Percentiles rank a stretch among this genome's conserved stretches.
These are phyloP conservation scores for Solanum arcanum DNA, from an alignment of 257 asterid genomes.

Conservation along the genomic window DNA sequence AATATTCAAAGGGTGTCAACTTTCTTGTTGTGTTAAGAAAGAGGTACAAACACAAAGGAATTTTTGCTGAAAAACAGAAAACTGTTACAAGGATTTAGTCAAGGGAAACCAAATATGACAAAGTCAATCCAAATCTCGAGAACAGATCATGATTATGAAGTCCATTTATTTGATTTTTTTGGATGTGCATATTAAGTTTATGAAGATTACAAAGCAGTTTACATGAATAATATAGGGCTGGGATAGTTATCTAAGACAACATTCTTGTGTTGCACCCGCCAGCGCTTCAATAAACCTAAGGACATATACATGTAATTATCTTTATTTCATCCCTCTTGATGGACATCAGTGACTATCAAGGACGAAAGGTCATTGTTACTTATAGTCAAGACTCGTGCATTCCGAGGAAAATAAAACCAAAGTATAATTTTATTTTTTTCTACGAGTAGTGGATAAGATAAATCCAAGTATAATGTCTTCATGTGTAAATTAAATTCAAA, in stretches of 20 bases:
- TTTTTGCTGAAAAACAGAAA: slow-evolving; percentile 15
- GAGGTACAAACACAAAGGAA: slow-evolving; percentile 12
- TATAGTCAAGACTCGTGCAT: neutral
- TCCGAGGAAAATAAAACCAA: neutral
- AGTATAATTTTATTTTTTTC: neutral
- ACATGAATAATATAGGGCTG: neutral
- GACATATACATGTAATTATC: neutral
- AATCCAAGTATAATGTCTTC: too few species aligned
- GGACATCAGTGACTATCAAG: neutral
- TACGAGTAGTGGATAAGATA: too few species aligned
- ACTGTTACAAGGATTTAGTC: neutral
- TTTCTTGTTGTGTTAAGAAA: slow-evolving; percentile 3
- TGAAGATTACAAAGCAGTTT: neutral
- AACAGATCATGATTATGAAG: neutral
- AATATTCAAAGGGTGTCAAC: too few species aligned
- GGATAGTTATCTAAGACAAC: neutral
- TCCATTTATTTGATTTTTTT: neutral
- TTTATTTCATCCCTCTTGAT: neutral
- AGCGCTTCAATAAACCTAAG: neutral
- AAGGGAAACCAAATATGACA: neutral
- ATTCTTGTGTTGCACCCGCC: neutral
- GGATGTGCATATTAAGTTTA: neutral
- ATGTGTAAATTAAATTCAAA: too few species aligned
- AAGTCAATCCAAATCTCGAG: neutral
- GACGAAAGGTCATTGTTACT: neutral